phyloP scores from a whole-genome alignment of 2,329 filamentous ascomycete species.

The Penicillium sp. region DNA sequence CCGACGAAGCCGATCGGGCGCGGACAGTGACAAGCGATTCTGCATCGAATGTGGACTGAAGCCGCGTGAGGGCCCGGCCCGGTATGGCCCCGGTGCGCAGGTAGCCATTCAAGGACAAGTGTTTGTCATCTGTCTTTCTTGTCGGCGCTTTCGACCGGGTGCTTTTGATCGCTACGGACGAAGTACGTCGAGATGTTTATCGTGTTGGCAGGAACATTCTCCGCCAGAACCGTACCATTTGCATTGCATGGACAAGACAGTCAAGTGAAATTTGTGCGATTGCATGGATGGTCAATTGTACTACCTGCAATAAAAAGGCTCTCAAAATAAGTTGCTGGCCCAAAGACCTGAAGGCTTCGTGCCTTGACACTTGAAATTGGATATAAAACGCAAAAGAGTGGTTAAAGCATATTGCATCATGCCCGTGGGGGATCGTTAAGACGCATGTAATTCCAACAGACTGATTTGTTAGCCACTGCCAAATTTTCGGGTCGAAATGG shows the following conservation, averaged over 20 bases:
- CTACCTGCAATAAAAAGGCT: background rate
- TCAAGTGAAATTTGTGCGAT: background rate
- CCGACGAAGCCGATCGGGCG: conserved; percentile 17
- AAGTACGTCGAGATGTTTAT: conserved; percentile 11
- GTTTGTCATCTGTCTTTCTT: conserved; percentile 26
- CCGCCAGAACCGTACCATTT: background rate
- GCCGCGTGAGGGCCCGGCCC: conserved; percentile 21
- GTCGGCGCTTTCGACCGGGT: conserved; percentile 17
- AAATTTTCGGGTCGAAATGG: background rate
- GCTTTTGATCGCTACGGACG: conserved; percentile 11
- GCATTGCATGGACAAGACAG: background rate
- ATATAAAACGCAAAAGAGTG: background rate
- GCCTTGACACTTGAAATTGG: background rate
- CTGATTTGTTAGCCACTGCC: conserved; percentile 32
- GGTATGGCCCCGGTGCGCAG: conserved; percentile 28
- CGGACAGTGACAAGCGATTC: conserved; percentile 25
- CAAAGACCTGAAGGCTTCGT: background rate
- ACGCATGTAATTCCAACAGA: conserved; percentile 58
- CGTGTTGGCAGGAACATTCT: conserved; percentile 9
- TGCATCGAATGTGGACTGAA: conserved; percentile 30
- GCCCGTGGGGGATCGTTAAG: conserved; percentile 39
- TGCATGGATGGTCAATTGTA: background rate
- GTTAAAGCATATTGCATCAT: background rate
- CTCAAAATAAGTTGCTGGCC: background rate
- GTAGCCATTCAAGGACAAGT: conserved; percentile 18